Evolutionary conservation across 164 flowering plant species (phyloP).

Genomic region (Umbellularia californica): DNA sequence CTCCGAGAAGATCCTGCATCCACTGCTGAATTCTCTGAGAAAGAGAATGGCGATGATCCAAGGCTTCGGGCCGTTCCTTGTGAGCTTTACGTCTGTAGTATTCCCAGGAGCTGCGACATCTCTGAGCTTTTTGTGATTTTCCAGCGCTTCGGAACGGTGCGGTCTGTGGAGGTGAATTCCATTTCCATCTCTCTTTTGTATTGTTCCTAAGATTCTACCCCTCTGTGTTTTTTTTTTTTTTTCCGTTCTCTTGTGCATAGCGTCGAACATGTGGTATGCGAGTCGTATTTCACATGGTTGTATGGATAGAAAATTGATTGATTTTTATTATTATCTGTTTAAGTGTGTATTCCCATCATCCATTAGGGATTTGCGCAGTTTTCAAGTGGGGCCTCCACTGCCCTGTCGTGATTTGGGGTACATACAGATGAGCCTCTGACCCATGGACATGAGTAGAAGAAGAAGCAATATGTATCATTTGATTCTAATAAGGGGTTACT

Average conservation of each 20-base stretch:
- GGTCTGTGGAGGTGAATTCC: conserved; percentile 29
- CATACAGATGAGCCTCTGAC: too few species aligned
- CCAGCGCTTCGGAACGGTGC: conserved; percentile 35
- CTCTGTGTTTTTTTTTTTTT: background rate
- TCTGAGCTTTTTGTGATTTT: conserved; percentile 30
- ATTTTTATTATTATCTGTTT: background rate
- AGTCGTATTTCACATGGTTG: background rate
- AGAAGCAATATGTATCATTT: too few species aligned
- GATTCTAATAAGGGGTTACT: too few species aligned
- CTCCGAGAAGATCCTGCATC: background rate
- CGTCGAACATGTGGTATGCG: background rate
- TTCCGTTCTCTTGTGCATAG: background rate
- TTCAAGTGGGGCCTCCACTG: too few species aligned
- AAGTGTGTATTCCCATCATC: too few species aligned
- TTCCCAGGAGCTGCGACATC: conserved; percentile 36
- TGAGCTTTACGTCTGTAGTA: conserved; percentile 41
- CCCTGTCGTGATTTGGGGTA: too few species aligned
- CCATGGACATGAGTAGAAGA: too few species aligned
- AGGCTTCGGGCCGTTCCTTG: conserved; percentile 9
- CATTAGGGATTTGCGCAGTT: too few species aligned
- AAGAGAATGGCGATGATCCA: background rate
- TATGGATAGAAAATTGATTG: background rate
- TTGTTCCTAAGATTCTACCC: background rate
- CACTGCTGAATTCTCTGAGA: background rate
- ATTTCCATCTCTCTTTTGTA: background rate